Evolutionary conservation across 2,329 filamentous ascomycete genomes (phyloP).

Genomic region (Colletotrichum eremochloae): DNA sequence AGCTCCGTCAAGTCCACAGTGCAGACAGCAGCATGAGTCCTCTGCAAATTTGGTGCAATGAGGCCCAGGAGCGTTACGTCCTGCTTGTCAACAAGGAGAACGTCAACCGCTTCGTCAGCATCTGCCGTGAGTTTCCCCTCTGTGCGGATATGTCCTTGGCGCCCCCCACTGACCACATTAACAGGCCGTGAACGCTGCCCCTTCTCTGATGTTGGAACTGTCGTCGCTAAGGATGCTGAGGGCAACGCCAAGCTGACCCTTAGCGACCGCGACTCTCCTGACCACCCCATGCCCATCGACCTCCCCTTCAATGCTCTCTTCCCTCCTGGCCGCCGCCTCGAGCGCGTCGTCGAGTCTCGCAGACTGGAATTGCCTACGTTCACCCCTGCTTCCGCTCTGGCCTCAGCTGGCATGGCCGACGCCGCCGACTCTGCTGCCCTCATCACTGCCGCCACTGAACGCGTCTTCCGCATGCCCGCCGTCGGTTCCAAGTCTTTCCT

Average conservation of each 20-base stretch:
- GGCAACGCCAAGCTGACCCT: constrained; percentile 82
- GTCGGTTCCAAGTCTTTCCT: constrained; percentile 98
- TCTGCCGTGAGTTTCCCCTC: constrained; percentile 63
- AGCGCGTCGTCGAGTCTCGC: constrained; percentile 78
- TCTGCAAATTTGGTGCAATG: constrained; percentile 97
- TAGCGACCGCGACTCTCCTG: constrained; percentile 81
- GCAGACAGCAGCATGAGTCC: constrained; percentile 94
- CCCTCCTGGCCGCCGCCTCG: constrained; percentile 87
- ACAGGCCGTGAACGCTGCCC: constrained; percentile 87
- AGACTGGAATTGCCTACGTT: constrained; percentile 78
- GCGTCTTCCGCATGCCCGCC: constrained; percentile 86
- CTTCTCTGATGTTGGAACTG: constrained; percentile 90
- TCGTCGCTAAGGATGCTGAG: constrained; percentile 70
- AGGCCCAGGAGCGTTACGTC: constrained; percentile 97
- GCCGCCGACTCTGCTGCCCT: constrained; percentile 64
- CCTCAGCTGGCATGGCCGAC: constrained; percentile 71
- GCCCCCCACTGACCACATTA: constrained; percentile 23
- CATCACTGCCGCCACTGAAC: constrained; percentile 76
- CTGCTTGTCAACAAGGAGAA: constrained; percentile 85
- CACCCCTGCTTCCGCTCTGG: constrained; percentile 75
- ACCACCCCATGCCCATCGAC: constrained; percentile 85
- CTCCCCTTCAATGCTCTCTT: constrained; percentile 91
- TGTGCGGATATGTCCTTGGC: neutral
- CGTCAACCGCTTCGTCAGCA: constrained; percentile 80
- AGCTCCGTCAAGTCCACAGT: constrained; percentile 93